Evolutionary conservation across 768 basidiomycete species (phyloP), one percentile per base, ranked within the genome.

Genomic region (Lactifluus piperatus): DNA sequence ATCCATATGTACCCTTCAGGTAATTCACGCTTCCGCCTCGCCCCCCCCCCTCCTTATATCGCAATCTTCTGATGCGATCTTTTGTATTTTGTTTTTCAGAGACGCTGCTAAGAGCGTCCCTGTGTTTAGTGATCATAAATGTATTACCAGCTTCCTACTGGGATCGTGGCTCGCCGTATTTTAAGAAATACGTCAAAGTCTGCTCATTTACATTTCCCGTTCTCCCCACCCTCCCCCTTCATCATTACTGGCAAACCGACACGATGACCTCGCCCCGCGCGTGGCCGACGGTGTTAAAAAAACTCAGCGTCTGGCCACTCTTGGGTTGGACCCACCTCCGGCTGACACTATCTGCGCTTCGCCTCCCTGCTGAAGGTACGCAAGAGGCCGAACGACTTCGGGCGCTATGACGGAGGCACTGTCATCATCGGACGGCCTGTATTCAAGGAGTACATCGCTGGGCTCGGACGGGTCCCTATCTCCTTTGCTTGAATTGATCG

Each of bases 61-160:
- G 45, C 16, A 43, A 32, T 13, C 1, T 49, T 26, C 43, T 11
- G 26, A 51, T 48, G 5, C 44, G 34, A 39, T 26, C 16, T n/a
- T 62, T 43, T 37, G 47, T 18, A n/a, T 20, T 62, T 18, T 41
- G n/a, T 20, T 18, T 41, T n/a, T 50, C 66, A 95, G 94, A 66
- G 97, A 98, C 64, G 94, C 95, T n/a, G 97, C 97, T 5, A 93
- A 95, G 2, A 95, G 91, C 66, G 92, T 90, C 1, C 94, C 95
- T 0, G 83, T 88, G 13, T 97, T 97, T 58, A 95, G 97, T 5
- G 80, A 98, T 74, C 81, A 97, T 51, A 98, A 97, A 73, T 99
- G 97, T n/a, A n/a, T 74, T 99, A 99, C 71, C 97, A 99, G 70
- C 84, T 99, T 2, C 97, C 97, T 94, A 97, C 69, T 84, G 85